Evolutionary conservation across 2,329 filamentous ascomycete genomes (phyloP).

Genomic region (Fusarium chuoi): DNA sequence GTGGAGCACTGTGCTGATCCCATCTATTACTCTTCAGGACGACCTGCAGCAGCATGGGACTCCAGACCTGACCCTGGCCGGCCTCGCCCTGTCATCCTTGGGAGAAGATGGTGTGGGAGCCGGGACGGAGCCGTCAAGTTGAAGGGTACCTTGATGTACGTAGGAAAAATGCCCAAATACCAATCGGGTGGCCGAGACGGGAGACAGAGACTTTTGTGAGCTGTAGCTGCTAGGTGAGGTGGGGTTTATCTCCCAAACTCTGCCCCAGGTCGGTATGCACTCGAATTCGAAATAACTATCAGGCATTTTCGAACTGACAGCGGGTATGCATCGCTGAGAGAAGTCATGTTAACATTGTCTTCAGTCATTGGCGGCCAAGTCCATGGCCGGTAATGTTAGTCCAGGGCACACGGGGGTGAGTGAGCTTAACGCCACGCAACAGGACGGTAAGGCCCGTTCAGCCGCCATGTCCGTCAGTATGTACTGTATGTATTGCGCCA

Average conservation of each 20-base stretch:
- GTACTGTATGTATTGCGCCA: background rate
- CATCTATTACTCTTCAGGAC: constrained; percentile 20
- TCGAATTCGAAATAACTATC: background rate
- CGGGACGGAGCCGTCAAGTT: background rate
- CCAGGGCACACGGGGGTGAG: constrained; percentile 11
- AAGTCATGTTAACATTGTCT: background rate
- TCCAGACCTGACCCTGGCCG: background rate
- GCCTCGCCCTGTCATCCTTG: constrained; percentile 7
- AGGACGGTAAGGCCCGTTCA: constrained; percentile 19
- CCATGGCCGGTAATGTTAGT: background rate
- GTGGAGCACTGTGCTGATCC: constrained; percentile 21
- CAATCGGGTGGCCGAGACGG: background rate
- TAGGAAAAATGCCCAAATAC: background rate
- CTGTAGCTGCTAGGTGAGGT: background rate
- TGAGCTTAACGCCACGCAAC: constrained; percentile 18
- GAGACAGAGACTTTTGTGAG: background rate
- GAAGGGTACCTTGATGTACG: background rate
- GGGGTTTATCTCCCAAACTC: background rate
- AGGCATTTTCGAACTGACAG: background rate
- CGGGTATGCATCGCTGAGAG: background rate
- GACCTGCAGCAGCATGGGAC: constrained; percentile 13
- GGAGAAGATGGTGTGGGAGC: constrained; percentile 13
- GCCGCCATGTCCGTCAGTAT: constrained; percentile 11
- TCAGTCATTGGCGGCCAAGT: background rate
- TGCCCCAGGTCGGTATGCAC: background rate